These are phyloP conservation scores for Patellaria atrata DNA, from an alignment of 495 filamentous ascomycete genomes.

Conservation along the genomic window DNA sequence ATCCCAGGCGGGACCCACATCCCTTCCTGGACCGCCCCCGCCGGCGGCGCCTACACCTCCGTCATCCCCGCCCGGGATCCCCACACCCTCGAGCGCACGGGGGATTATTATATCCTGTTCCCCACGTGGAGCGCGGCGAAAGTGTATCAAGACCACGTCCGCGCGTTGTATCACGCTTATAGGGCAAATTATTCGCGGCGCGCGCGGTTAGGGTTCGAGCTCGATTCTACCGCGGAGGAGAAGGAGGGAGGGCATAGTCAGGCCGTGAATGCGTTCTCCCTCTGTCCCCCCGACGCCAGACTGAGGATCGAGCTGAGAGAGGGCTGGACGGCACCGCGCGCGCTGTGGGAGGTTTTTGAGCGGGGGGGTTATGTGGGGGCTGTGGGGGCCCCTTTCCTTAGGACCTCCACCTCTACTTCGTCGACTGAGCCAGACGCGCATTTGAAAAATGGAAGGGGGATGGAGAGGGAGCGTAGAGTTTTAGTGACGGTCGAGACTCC, in stretches of 20 bases:
- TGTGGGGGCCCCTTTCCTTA: no score
- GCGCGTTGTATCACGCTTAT: constrained; percentile 24
- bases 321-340: not conserved
- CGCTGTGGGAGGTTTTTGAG: no score
- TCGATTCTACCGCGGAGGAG: no score
- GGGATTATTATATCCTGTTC: constrained; percentile 50
- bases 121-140: constrained; percentile 36
- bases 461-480: no score
- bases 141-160: constrained; percentile 37
- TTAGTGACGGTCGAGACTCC: no score
- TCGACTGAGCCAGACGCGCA: no score
- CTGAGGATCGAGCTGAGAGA: constrained; percentile 21
- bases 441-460: no score
- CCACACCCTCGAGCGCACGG: constrained; percentile 35
- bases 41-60: constrained; percentile 32
- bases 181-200: constrained; percentile 34
- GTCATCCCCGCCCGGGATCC: constrained; percentile 40
- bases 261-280: constrained; percentile 34
- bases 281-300: constrained; percentile 32
- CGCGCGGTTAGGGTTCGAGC: no score
- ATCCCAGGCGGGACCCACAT: constrained; percentile 46
- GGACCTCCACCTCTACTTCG: no score
- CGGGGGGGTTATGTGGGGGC: no score
- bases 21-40: constrained; percentile 45
- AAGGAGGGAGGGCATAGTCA: no score